phyloP scores from a whole-genome alignment of 257 asterid genomes.

The Anisodus acutangulus region DNA sequence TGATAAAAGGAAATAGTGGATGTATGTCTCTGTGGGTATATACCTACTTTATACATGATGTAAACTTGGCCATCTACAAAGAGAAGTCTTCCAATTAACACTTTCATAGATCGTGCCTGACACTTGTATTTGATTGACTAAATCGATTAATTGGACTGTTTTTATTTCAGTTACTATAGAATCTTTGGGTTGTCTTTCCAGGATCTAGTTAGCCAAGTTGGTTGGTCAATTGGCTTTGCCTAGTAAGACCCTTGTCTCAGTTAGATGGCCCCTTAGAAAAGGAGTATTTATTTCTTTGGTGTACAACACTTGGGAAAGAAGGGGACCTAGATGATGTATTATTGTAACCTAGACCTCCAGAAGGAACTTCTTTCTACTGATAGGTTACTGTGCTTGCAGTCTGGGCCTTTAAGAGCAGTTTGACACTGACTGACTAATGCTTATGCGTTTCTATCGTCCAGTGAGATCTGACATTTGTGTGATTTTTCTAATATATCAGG shows the following conservation, averaged over 20 bases:
- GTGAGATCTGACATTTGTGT: constrained; percentile 33
- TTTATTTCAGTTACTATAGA: not conserved
- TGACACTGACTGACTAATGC: not conserved
- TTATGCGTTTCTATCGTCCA: not conserved
- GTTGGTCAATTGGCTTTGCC: not conserved
- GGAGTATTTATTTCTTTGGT: not conserved
- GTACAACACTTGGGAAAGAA: not conserved
- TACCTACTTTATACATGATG: constrained; percentile 1
- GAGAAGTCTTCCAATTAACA: not conserved
- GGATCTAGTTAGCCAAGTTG: not conserved
- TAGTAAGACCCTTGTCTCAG: constrained; percentile 11
- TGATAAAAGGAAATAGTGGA: constrained; percentile 12
- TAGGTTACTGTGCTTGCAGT: not conserved
- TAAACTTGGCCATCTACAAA: not conserved
- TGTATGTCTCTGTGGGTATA: not conserved
- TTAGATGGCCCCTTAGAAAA: not conserved
- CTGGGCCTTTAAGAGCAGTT: not conserved
- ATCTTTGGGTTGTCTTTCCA: not conserved
- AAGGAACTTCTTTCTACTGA: constrained; percentile 6
- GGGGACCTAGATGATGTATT: constrained; percentile 15
- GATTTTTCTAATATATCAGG: constrained; percentile 58
- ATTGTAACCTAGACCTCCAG: not conserved
- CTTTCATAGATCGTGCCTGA: not conserved
- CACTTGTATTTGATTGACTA: not conserved
- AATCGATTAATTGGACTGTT: not conserved